Evolutionary conservation across 2,329 filamentous ascomycete species (phyloP).

Genomic region (Biscogniauxia sp.): DNA sequence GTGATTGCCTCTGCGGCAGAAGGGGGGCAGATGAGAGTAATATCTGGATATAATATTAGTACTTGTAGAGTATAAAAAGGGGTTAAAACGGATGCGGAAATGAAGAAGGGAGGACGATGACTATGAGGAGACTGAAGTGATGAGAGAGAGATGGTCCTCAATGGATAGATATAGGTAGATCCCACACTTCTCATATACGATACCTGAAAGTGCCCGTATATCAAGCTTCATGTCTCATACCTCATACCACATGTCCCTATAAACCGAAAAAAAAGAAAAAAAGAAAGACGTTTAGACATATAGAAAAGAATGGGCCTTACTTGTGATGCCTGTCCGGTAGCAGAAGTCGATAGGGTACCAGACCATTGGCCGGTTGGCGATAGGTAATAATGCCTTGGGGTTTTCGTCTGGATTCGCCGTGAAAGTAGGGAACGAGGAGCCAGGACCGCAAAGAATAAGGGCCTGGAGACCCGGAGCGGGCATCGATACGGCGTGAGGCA

Average conservation of each 20-base stretch:
- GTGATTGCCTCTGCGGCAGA: slow-evolving; percentile 66
- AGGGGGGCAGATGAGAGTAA: slow-evolving; percentile 62
- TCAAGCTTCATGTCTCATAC: too few relatives aligned
- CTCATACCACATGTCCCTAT: not conserved
- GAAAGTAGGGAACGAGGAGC: slow-evolving; percentile 79
- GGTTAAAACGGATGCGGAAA: not conserved
- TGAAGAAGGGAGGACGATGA: too few relatives aligned
- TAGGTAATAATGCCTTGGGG: slow-evolving; percentile 77
- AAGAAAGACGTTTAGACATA: not conserved
- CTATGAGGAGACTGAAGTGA: too few relatives aligned
- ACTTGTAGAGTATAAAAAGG: slow-evolving; percentile 20
- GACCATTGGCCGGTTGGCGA: slow-evolving; percentile 84
- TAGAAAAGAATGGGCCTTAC: slow-evolving; percentile 45
- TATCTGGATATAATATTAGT: slow-evolving; percentile 43
- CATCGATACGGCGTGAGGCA: slow-evolving; percentile 75
- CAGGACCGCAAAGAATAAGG: slow-evolving; percentile 78
- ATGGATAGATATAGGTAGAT: too few relatives aligned
- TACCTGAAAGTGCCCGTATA: not conserved
- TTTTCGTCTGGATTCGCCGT: slow-evolving; percentile 77
- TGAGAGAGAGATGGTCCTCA: too few relatives aligned
- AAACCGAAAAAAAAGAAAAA: too few relatives aligned
- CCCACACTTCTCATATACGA: not conserved
- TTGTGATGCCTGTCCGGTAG: slow-evolving; percentile 74
- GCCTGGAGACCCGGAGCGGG: slow-evolving; percentile 77
- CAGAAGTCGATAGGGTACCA: slow-evolving; percentile 89